phyloP scores from a whole-genome alignment of 1,284 basidiomycete genomes.

The Kalmanozyma brasiliensis region DNA sequence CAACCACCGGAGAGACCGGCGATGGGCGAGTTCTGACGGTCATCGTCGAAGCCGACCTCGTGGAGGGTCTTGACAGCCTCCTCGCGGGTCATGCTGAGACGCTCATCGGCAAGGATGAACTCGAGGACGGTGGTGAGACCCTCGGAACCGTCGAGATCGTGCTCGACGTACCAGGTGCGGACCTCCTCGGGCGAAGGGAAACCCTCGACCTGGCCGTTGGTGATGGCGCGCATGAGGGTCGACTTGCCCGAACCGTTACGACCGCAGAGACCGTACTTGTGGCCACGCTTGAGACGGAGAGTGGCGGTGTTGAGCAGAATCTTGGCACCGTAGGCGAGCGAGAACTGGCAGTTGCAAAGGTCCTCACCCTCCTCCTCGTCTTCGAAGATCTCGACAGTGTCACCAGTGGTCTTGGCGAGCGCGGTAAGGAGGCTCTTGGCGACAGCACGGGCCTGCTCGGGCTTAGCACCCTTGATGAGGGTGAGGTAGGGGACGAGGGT shows the following conservation, averaged over 20 bases:
- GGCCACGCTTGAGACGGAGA: conserved; percentile 68
- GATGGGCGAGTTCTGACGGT: conserved; percentile 65
- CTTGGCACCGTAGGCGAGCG: conserved; percentile 69
- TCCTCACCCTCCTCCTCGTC: conserved; percentile 69
- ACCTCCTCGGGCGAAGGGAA: conserved; percentile 68
- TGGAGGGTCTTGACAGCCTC: conserved; percentile 60
- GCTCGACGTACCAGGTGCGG: conserved; percentile 68
- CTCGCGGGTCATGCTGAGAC: conserved; percentile 59
- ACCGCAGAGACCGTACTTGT: conserved; percentile 68
- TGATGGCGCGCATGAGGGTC: conserved; percentile 68
- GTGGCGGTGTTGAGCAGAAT: conserved; percentile 68
- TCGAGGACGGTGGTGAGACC: conserved; percentile 66
- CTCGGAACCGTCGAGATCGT: conserved; percentile 68
- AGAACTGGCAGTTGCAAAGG: conserved; percentile 69
- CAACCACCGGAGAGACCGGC: conserved; percentile 68
- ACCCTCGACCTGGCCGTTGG: conserved; percentile 68
- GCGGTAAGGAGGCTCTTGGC: conserved; percentile 55
- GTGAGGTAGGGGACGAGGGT: conserved; percentile 64
- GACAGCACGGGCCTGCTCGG: conserved; percentile 59
- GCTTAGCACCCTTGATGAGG: conserved; percentile 61
- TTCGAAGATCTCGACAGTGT: conserved; percentile 67
- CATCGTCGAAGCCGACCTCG: conserved; percentile 68
- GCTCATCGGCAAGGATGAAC: conserved; percentile 65
- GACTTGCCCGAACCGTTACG: conserved; percentile 68
- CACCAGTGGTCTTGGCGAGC: conserved; percentile 65